These are phyloP conservation scores for Alternaria panax DNA, from an alignment of 2,329 filamentous ascomycete species.

Conservation along the genomic window DNA sequence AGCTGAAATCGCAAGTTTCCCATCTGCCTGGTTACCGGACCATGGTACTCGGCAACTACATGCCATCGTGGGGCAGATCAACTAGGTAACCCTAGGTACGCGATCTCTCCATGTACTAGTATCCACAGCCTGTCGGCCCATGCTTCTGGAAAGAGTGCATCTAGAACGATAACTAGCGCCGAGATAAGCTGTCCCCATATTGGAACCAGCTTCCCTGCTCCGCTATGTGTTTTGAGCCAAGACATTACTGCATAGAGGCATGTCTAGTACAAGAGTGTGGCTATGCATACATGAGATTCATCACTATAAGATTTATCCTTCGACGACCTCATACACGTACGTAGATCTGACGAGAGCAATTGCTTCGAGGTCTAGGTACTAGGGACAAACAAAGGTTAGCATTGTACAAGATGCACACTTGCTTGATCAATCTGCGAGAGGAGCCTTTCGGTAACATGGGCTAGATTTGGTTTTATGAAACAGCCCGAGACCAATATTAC, in stretches of 20 bases:
- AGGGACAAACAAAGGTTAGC: too few relatives aligned
- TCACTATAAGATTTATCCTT: rapidly evolving
- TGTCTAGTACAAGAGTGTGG: not conserved
- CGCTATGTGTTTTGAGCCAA: not conserved
- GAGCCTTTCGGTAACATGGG: too few relatives aligned
- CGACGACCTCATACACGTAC: not conserved
- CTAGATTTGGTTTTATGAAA: too few relatives aligned
- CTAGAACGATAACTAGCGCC: not conserved
- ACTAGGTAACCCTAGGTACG: not conserved
- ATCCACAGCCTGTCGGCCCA: not conserved
- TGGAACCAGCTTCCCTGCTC: not conserved
- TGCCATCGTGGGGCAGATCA: constrained; percentile 1
- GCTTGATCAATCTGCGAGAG: too few relatives aligned
- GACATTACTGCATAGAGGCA: not conserved
- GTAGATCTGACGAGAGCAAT: not conserved
- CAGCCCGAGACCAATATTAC: too few relatives aligned
- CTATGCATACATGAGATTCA: not conserved
- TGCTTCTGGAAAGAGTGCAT: not conserved
- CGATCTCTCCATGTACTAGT: not conserved
- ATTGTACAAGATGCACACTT: too few relatives aligned
- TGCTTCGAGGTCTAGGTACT: not conserved
- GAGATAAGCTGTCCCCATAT: too few relatives aligned
- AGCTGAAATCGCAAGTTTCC: not conserved
- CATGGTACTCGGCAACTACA: not conserved
- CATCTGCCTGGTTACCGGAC: not conserved